These are phyloP conservation scores for Aspergillus sp. DNA, from an alignment of 2,329 filamentous ascomycete genomes.

Conservation along the genomic window DNA sequence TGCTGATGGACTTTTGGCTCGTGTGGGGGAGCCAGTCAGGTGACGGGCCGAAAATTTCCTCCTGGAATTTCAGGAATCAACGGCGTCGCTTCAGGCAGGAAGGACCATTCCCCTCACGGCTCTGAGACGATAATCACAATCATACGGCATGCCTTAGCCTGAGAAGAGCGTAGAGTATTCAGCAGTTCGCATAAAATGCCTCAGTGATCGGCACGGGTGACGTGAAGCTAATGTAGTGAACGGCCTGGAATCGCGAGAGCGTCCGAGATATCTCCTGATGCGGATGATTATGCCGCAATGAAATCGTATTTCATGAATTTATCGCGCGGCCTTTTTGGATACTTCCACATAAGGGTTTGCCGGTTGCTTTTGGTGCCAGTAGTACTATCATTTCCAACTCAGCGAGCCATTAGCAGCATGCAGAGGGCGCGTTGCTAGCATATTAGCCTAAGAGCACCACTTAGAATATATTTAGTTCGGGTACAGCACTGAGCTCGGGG, in stretches of 20 bases:
- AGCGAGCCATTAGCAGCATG: neutral
- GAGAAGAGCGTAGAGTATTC: neutral
- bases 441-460: neutral
- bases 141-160: neutral
- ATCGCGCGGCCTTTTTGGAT: neutral
- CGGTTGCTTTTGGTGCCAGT: no score
- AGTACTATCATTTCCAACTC: neutral
- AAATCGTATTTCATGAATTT: neutral
- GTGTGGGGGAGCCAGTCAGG: constrained; percentile 29
- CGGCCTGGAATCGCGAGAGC: neutral
- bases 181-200: neutral
- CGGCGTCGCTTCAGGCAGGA: constrained; percentile 4
- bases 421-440: neutral
- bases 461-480: neutral
- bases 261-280: neutral
- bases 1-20: constrained; percentile 11
- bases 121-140: neutral
- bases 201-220: constrained; percentile 1
- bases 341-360: no score
- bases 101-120: neutral
- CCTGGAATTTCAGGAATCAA: constrained; percentile 8
- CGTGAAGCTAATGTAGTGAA: neutral
- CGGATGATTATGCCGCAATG: neutral
- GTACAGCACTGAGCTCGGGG: no score
- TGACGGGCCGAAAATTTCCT: constrained; percentile 30